Percentiles rank a stretch among this genome's conserved stretches.
phyloP scores from a whole-genome alignment of 306 rosid genomes.

The Vigna trinervia region DNA sequence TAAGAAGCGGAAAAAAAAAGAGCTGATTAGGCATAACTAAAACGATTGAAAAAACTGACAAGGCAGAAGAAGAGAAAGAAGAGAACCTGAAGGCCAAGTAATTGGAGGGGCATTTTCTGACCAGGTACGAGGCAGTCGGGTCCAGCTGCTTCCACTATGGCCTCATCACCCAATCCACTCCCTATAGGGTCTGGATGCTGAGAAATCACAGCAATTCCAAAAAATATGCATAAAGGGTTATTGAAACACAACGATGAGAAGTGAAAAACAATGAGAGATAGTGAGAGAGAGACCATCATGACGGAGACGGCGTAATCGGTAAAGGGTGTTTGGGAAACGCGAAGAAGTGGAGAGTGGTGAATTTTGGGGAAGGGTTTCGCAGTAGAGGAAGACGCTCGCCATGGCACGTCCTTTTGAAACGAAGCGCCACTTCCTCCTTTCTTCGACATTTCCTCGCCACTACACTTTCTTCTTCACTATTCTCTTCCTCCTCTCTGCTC shows the following conservation, averaged over 20 bases:
- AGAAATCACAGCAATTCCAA: background rate
- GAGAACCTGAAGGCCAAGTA: slow-evolving; percentile 87
- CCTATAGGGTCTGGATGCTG: slow-evolving; percentile 87
- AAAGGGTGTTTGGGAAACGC: slow-evolving; percentile 66
- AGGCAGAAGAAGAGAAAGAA: background rate
- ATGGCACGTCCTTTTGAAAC: slow-evolving; percentile 81
- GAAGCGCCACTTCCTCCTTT: slow-evolving; percentile 53
- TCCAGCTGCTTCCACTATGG: slow-evolving; percentile 89
- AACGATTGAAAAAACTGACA: background rate
- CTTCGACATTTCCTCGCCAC: slow-evolving; percentile 56
- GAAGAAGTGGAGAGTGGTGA: slow-evolving; percentile 76
- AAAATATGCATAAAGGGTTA: background rate
- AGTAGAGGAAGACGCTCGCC: slow-evolving; percentile 73
- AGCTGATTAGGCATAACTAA: background rate
- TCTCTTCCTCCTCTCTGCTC: background rate
- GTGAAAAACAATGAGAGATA: background rate
- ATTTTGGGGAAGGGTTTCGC: slow-evolving; percentile 78
- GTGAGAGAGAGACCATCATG: slow-evolving; percentile 65
- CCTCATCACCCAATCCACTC: slow-evolving; percentile 75
- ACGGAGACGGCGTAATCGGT: slow-evolving; percentile 70
- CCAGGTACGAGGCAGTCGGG: slow-evolving; percentile 96
- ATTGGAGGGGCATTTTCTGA: slow-evolving; percentile 62
- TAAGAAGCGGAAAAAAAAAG: background rate
- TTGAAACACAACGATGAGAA: background rate
- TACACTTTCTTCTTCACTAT: no score